Conservation (phyloP, 2,329 filamentous ascomycete species). For the Teratosphaeria destructans region DNA sequence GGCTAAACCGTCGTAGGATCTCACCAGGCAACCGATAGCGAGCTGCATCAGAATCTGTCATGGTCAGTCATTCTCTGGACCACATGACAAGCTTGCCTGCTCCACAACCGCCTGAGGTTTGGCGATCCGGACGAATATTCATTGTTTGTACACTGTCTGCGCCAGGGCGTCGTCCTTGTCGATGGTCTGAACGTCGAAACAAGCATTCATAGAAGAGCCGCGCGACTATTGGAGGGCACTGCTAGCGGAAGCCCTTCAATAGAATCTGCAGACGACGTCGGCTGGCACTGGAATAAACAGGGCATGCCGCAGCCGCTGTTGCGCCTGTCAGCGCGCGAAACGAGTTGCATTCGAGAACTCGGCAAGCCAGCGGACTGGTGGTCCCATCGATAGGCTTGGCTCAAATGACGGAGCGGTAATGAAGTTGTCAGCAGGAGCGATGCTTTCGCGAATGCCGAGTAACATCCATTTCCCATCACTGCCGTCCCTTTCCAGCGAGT, state of each 20-base stretch:
- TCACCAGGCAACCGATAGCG: background rate
- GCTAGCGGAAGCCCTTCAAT: background rate
- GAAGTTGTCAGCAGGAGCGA: background rate
- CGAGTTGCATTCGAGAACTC: background rate
- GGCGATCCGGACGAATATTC: background rate
- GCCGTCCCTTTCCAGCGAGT: slow-evolving; percentile 19
- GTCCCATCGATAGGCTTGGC: background rate
- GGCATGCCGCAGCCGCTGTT: background rate
- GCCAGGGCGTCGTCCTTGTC: background rate
- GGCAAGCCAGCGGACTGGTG: background rate
- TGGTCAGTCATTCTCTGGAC: background rate
- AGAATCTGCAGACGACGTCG: background rate
- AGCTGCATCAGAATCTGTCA: background rate
- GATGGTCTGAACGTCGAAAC: background rate
- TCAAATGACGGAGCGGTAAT: background rate
- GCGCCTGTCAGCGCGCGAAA: background rate
- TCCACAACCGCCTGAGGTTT: background rate
- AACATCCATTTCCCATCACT: background rate
- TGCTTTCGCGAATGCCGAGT: background rate
- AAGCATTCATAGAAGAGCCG: background rate
- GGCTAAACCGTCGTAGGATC: background rate
- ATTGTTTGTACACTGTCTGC: background rate
- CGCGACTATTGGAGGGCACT: background rate
- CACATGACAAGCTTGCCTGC: background rate
- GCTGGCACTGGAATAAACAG: background rate